Conservation (phyloP, 2,329 filamentous ascomycete species). For the Fonsecaea pedrosoi region DNA sequence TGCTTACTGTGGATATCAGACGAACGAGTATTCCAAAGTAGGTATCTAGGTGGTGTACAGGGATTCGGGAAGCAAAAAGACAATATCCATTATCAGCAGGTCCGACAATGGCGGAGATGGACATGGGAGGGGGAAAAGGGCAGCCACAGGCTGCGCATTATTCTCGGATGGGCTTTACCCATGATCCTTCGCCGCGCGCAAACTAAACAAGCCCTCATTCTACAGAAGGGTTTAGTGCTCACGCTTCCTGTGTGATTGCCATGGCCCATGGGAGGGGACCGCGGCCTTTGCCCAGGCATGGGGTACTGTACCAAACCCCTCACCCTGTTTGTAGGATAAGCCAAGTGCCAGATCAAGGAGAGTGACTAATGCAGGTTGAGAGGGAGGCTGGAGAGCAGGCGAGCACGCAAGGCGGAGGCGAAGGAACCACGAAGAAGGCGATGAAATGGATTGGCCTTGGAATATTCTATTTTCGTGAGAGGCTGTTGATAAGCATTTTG, state of each 20-base stretch:
- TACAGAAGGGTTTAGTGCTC: conserved; percentile 24
- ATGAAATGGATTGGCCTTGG: background rate
- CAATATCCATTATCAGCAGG: background rate
- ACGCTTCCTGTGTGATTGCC: conserved; percentile 4
- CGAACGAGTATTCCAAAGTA: background rate
- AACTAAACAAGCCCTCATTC: background rate
- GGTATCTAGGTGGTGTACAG: background rate
- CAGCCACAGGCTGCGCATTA: conserved; percentile 22
- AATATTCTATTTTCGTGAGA: conserved; percentile 12
- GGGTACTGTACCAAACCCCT: too few relatives aligned
- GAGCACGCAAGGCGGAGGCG: conserved; percentile 1
- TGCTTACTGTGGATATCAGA: conserved; percentile 22
- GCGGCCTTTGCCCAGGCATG: too few relatives aligned
- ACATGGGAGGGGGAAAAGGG: background rate
- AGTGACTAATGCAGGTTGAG: conserved; percentile 7
- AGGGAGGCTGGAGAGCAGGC: background rate
- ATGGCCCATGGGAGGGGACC: too few relatives aligned
- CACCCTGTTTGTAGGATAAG: too few relatives aligned
- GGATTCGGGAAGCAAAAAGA: conserved; percentile 13
- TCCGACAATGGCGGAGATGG: background rate
- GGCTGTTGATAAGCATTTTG: conserved; percentile 11
- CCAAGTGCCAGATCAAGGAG: background rate
- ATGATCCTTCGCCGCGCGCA: background rate
- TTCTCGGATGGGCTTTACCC: conserved; percentile 10
- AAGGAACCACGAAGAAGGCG: conserved; percentile 4